A percentile compares a stretch with the other conserved stretches of the same genome.
These are phyloP conservation scores for Pseudogymnoascus sp. DNA, from an alignment of 2,329 filamentous ascomycete species.

Conservation along the genomic window DNA sequence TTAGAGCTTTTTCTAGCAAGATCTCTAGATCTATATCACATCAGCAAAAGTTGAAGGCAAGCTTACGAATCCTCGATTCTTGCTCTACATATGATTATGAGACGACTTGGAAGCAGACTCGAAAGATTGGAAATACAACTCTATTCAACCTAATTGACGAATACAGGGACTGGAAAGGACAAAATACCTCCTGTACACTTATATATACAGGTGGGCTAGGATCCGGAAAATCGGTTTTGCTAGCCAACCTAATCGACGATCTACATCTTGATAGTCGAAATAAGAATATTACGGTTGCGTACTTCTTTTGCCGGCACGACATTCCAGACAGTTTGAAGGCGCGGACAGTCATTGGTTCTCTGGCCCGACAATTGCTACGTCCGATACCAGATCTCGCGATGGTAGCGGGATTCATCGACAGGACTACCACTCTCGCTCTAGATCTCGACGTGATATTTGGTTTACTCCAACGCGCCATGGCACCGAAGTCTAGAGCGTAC, in stretches of 20 bases:
- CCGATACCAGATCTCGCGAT: slow-evolving; percentile 21
- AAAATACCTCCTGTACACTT: slow-evolving; percentile 25
- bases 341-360: slow-evolving; percentile 28
- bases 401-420: not conserved
- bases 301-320: slow-evolving; percentile 32
- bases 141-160: slow-evolving; percentile 19
- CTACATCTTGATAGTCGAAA: slow-evolving; percentile 23
- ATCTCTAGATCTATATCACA: slow-evolving; percentile 16
- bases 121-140: slow-evolving; percentile 34
- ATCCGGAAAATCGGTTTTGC: slow-evolving; percentile 38
- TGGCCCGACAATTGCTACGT: slow-evolving; percentile 32
- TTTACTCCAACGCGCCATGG: slow-evolving; percentile 20
- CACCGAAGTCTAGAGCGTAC: slow-evolving; percentile 22
- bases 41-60: slow-evolving; percentile 16
- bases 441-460: slow-evolving; percentile 20
- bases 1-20: slow-evolving; percentile 21
- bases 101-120: slow-evolving; percentile 35
- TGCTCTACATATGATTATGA: slow-evolving; percentile 37
- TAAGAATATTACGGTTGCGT: slow-evolving; percentile 19
- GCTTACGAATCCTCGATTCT: slow-evolving; percentile 29
- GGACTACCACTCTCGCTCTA: not conserved
- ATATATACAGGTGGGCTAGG: slow-evolving; percentile 36
- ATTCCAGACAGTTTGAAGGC: slow-evolving; percentile 25
- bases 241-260: slow-evolving; percentile 39
- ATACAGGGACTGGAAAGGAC: slow-evolving; percentile 28